Evolutionary conservation across 148 eudicot species (phyloP).

Genomic region (Dianthus caryophyllus): DNA sequence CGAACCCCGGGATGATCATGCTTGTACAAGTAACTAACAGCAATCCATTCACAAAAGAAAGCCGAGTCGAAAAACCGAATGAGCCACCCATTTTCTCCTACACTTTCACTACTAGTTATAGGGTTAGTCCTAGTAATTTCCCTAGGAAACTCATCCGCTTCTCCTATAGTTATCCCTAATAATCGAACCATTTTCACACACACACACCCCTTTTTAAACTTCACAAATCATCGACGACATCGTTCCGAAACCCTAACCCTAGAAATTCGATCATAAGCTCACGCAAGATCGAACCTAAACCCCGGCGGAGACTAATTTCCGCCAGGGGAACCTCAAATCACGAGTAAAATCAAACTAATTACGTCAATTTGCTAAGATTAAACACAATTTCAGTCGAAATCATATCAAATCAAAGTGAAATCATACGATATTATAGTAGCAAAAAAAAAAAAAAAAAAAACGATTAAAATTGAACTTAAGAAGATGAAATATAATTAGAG

Average conservation of each 20-base stretch:
- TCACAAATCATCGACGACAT: slow-evolving; percentile 26
- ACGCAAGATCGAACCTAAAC: slow-evolving; percentile 13
- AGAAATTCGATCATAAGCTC: slow-evolving; percentile 14
- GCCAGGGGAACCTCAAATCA: slow-evolving; percentile 18
- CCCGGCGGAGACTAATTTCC: slow-evolving; percentile 22
- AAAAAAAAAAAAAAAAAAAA: too few species aligned
- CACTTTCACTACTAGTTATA: slow-evolving; percentile 48
- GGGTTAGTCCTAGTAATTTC: slow-evolving; percentile 76
- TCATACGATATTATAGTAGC: not conserved
- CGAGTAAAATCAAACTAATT: not conserved
- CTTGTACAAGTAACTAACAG: slow-evolving; percentile 93
- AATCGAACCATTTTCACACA: slow-evolving; percentile 55
- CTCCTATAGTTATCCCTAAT: slow-evolving; percentile 64
- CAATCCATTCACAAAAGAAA: slow-evolving; percentile 99
- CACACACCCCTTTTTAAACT: slow-evolving; percentile 16
- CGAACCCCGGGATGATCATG: slow-evolving; percentile 91
- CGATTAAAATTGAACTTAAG: not conserved
- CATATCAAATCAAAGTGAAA: slow-evolving; percentile 3
- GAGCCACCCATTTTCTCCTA: slow-evolving; percentile 93
- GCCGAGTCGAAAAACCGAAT: slow-evolving; percentile 95
- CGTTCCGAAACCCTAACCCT: slow-evolving; percentile 25
- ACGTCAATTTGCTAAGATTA: not conserved
- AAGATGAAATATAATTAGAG: too few species aligned
- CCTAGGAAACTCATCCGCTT: slow-evolving; percentile 72
- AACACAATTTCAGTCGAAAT: not conserved